These are phyloP conservation scores for Hyaloscypha bicolor DNA, from an alignment of 495 filamentous ascomycete species.

Conservation along the genomic window DNA sequence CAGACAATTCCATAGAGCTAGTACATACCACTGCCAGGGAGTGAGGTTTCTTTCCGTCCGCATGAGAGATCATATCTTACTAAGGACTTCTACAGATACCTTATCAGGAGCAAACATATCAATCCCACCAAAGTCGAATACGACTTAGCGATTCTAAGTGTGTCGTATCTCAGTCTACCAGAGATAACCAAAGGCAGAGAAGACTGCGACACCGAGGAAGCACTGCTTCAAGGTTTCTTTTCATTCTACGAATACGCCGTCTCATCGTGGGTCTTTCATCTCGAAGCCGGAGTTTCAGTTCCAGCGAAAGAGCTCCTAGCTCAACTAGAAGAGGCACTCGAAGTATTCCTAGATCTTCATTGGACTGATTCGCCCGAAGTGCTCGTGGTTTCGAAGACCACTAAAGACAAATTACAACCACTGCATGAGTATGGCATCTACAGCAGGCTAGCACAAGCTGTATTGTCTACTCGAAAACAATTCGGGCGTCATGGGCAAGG, in stretches of 20 bases:
- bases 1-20: constrained; percentile 38
- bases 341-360: constrained; percentile 31
- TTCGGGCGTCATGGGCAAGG: constrained; percentile 26
- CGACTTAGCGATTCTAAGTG: constrained; percentile 34
- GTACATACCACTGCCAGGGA: constrained; percentile 45
- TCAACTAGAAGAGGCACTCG: constrained; percentile 16
- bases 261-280: constrained; percentile 40
- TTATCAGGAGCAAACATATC: constrained; percentile 27
- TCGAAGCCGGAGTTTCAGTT: constrained; percentile 19
- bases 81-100: constrained; percentile 1
- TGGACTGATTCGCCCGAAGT: constrained; percentile 11
- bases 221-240: constrained; percentile 31
- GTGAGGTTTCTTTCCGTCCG: constrained; percentile 31
- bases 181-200: constrained; percentile 17
- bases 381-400: background rate
- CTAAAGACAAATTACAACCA: constrained; percentile 15
- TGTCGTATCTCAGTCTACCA: constrained; percentile 32
- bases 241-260: constrained; percentile 42
- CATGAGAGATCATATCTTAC: background rate
- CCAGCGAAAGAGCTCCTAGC: constrained; percentile 1
- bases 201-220: constrained; percentile 9
- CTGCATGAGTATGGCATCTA: constrained; percentile 2
- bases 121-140: constrained; percentile 30
- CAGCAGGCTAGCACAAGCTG: constrained; percentile 17
- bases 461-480: constrained; percentile 29